Evolutionary conservation across 352 stramenopile species (phyloP).

Genomic region (Phytophthora pseudosyringae): DNA sequence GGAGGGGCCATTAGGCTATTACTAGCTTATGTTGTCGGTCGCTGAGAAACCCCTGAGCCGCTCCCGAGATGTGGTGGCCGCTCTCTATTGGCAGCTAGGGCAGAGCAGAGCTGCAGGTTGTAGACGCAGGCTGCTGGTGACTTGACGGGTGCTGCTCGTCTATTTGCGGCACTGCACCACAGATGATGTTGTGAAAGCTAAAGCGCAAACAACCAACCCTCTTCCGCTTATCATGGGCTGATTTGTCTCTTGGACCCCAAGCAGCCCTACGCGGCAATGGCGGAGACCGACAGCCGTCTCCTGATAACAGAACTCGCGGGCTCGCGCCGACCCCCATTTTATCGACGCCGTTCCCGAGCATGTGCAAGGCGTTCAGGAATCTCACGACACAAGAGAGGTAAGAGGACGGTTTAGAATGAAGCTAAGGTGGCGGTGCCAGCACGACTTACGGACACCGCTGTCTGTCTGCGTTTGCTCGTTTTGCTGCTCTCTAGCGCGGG

Average conservation of each 20-base stretch:
- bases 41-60: not conserved
- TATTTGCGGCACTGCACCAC: not conserved
- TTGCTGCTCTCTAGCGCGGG: conserved; percentile 35
- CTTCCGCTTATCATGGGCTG: not conserved
- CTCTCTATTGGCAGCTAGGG: no score
- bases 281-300: not conserved
- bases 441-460: no score
- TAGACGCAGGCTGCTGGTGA: conserved; percentile 8
- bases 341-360: not conserved
- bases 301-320: conserved; percentile 9
- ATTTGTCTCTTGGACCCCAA: conserved; percentile 17
- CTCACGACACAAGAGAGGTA: conserved; percentile 57
- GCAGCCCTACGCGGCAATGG: conserved; percentile 1
- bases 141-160: not conserved
- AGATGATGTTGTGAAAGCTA: conserved; percentile 9
- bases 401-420: not conserved
- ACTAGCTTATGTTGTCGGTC: not conserved
- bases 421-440: not conserved
- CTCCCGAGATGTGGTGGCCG: not conserved
- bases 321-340: no score
- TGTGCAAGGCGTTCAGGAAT: conserved; percentile 61
- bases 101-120: not conserved
- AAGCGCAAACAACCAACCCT: conserved; percentile 22
- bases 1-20: not conserved
- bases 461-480: conserved; percentile 3